Base-by-base conservation (phyloP, 106 monocot species). In the Dendrobium catenatum region DNA sequence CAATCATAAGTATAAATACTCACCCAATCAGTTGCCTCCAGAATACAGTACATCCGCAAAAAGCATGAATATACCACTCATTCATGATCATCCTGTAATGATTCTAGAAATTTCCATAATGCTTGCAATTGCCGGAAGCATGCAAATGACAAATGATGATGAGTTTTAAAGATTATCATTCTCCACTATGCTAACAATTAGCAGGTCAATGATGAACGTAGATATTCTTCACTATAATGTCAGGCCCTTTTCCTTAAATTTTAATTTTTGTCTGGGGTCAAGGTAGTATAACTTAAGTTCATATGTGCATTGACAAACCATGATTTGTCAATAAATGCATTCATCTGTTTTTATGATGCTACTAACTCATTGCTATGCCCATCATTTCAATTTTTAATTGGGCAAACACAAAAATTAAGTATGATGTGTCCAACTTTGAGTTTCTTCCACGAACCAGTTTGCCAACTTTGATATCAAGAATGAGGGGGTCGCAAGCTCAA, bases 11-110 rank as follows among this genome's bases (percentile, higher is more conserved):
- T 64, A n/a, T 26, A 7, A 64, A 27, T 61, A 18, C 85, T 80
- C 79, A 99, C 98, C 98, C 95, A 99, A 85, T 99, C 95, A 82
- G 93, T 93, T 84, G 88, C 81, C 81, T 67, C 98, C 98, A 75
- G 95, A 89, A 42, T n/a, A 99, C 56, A 42, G 76, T 88, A 77
- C 95, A 84, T 17, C 88, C 89, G 77, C 87, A 85, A 86, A 95
- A 99, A 26, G 98, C 88, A 77, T 88, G 82, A 73, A 93, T 49
- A 86, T 95, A 99, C 89, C 78, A 89, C 55, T 95, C 95, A 78
- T 88, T 95, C 15, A 95, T 55, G 40, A 99, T 95, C 98, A 99
- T 93, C 98, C 98, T 99, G 84, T 76, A 88, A 16, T 19, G 82
- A 75, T 24, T 61, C 19, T 66, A 33, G 15, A 70, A 33, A n/a